Percentiles rank a stretch among this genome's conserved stretches.
Evolutionary conservation across 306 rosid genomes (phyloP).

Genomic region (Nissolia schottii): DNA sequence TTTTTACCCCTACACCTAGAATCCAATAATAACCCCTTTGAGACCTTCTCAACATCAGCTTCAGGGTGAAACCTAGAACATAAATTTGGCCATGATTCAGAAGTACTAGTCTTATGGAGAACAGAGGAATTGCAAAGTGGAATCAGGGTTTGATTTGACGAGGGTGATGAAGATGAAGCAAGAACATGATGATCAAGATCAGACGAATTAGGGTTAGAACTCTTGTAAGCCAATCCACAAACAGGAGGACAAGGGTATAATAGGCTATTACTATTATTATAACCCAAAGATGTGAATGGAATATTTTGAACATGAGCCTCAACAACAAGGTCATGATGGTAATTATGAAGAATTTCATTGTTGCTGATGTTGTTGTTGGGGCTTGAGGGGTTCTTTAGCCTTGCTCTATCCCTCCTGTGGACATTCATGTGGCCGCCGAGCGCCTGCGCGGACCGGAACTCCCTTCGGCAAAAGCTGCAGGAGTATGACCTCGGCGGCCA

Average conservation of each 20-base stretch:
- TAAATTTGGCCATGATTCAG: conserved; percentile 41
- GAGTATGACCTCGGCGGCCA: conserved; percentile 97
- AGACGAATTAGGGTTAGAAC: conserved; percentile 64
- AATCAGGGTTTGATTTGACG: conserved; percentile 25
- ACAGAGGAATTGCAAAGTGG: conserved; percentile 31
- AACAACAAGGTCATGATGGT: conserved; percentile 18
- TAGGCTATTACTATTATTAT: not conserved
- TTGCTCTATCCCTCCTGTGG: conserved; percentile 88
- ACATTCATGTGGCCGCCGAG: conserved; percentile 97
- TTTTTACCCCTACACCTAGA: conserved; percentile 11
- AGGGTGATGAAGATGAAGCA: conserved; percentile 33
- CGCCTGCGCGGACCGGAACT: conserved; percentile 93
- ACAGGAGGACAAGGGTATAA: conserved; percentile 44
- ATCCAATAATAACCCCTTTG: conserved; percentile 32
- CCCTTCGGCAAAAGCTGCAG: conserved; percentile 88
- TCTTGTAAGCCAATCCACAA: conserved; percentile 43
- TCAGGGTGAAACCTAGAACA: conserved; percentile 12
- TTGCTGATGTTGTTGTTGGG: conserved; percentile 26
- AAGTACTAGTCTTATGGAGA: conserved; percentile 9
- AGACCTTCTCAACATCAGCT: conserved; percentile 30
- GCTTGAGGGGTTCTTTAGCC: conserved; percentile 61
- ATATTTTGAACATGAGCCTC: conserved; percentile 9
- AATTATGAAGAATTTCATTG: conserved; percentile 21
- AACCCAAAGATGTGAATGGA: conserved; percentile 30
- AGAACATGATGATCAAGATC: conserved; percentile 26